Percentiles rank a stretch among this genome's conserved stretches.
Conservation (phyloP, 192 early-diverging fungal genomes). For the Neocallimastix lanati region DNA sequence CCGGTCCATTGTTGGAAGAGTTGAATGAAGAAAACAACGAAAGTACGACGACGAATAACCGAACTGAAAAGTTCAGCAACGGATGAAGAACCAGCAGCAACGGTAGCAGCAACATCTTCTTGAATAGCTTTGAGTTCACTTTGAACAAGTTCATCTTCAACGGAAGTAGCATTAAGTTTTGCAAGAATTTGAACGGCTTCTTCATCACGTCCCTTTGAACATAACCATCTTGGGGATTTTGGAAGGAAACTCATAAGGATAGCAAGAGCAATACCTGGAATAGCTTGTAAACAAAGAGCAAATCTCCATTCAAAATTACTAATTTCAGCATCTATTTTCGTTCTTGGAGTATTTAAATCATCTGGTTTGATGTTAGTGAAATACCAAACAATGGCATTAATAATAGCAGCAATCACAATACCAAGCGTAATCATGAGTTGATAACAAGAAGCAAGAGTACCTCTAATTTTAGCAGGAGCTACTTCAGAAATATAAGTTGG, state of each 20-base stretch:
- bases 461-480: slow-evolving; percentile 21
- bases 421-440: slow-evolving; percentile 23
- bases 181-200: slow-evolving; percentile 4
- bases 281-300: slow-evolving; percentile 62
- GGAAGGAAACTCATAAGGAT: slow-evolving; percentile 49
- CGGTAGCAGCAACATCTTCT: background rate
- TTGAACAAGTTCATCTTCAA: no score
- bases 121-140: background rate
- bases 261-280: slow-evolving; percentile 55
- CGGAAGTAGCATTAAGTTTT: background rate
- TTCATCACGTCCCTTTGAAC: slow-evolving; percentile 1
- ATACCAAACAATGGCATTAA: slow-evolving; percentile 8
- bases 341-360: background rate
- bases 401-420: slow-evolving; percentile 8
- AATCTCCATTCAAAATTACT: slow-evolving; percentile 42
- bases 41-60: background rate
- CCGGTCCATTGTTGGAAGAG: slow-evolving; percentile 9
- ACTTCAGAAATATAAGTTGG: slow-evolving; percentile 24
- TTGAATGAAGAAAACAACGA: slow-evolving; percentile 1
- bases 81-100: background rate
- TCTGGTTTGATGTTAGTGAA: background rate
- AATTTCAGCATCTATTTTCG: background rate
- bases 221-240: slow-evolving; percentile 25
- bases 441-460: slow-evolving; percentile 16
- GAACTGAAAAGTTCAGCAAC: background rate